phyloP scores from a whole-genome alignment of 306 rosid species.

The Canavalia ensiformis region DNA sequence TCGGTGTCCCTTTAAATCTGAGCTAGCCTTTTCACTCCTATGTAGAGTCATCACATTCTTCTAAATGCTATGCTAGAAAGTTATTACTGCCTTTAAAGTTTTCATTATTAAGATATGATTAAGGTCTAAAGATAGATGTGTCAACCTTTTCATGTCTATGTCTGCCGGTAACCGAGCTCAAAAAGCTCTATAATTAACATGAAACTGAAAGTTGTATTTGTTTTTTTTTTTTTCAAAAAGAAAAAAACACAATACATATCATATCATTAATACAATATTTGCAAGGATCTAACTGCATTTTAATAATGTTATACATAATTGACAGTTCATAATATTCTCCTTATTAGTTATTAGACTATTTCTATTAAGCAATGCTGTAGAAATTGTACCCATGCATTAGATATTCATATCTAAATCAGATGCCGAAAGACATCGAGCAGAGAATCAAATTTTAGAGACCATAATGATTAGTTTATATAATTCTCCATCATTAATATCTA shows the following conservation, averaged over 20 bases:
- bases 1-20: not conserved
- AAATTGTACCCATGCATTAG: not conserved
- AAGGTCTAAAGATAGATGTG: constrained; percentile 5
- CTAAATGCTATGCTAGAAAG: not conserved
- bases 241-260: not conserved
- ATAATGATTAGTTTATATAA: constrained; percentile 25
- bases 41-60: too few species aligned
- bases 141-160: not conserved
- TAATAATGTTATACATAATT: not conserved
- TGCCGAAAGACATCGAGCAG: not conserved
- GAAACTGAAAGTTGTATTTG: not conserved
- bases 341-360: not conserved
- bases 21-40: not conserved
- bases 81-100: constrained; percentile 3
- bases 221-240: not conserved
- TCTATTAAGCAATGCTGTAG: constrained; percentile 16
- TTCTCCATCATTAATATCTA: constrained; percentile 20
- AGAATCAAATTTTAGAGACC: constrained; percentile 20
- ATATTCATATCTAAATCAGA: constrained; percentile 13
- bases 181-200: not conserved
- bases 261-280: not conserved
- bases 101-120: not conserved
- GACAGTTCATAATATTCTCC: constrained; percentile 27
- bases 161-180: not conserved
- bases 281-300: not conserved